Conservation (phyloP, 192 early-diverging fungal genomes). For the Linnemannia hyalina region DNA sequence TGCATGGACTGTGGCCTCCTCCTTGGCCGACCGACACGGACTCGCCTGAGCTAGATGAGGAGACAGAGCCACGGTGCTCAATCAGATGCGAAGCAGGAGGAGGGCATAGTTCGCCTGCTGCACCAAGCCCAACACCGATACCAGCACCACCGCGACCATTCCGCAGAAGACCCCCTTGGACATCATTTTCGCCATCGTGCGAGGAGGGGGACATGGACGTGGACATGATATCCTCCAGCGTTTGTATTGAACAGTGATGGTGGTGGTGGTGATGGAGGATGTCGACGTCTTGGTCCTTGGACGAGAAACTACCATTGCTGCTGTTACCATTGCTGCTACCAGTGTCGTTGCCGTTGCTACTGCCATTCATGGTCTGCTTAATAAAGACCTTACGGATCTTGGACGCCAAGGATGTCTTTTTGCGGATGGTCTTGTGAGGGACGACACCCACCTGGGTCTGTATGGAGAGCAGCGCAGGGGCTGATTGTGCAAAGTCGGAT, state of each 20-base stretch:
- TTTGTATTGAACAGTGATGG: background rate
- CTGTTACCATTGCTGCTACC: background rate
- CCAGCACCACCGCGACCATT: background rate
- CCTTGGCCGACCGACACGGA: conserved; percentile 21
- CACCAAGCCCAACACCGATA: background rate
- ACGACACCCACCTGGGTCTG: background rate
- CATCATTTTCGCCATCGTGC: background rate
- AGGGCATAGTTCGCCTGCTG: background rate
- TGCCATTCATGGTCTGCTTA: background rate
- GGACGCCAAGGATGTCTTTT: conserved; percentile 32
- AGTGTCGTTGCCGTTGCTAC: background rate
- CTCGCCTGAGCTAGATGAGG: conserved; percentile 41
- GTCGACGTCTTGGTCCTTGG: conserved; percentile 15
- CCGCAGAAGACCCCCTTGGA: background rate
- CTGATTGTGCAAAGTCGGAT: background rate
- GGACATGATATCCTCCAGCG: conserved; percentile 21
- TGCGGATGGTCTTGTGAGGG: conserved; percentile 13
- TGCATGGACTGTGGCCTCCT: conserved; percentile 9
- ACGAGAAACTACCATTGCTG: background rate
- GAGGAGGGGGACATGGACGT: conserved; percentile 6
- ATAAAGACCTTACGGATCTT: conserved; percentile 47
- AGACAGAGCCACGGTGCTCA: conserved; percentile 47
- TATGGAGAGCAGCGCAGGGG: background rate
- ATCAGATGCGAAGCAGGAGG: background rate
- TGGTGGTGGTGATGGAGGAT: background rate